These are phyloP conservation scores for Colletotrichum sp. DNA, from an alignment of 2,329 filamentous ascomycete species.

Conservation along the genomic window DNA sequence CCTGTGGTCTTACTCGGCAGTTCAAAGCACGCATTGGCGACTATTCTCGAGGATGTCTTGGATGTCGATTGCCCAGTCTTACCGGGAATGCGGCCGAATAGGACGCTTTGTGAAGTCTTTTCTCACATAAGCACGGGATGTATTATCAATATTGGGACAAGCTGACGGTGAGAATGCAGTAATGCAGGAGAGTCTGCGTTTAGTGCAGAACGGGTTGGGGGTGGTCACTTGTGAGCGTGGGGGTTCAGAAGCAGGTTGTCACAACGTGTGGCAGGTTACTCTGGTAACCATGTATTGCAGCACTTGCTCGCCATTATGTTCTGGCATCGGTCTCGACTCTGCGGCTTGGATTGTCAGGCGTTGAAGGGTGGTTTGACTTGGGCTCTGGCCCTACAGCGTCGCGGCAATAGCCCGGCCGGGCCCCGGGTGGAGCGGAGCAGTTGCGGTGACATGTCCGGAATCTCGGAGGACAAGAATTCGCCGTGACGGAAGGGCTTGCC, in stretches of 20 bases:
- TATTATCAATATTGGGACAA: neutral
- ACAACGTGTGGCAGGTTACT: neutral
- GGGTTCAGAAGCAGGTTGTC: neutral
- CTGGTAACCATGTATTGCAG: neutral
- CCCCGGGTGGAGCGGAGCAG: neutral
- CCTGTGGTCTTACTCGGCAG: neutral
- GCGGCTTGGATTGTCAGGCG: neutral
- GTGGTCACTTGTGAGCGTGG: neutral
- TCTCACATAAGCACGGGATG: constrained; percentile 5
- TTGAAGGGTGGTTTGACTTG: neutral
- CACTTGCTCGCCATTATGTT: neutral
- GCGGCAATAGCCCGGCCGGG: neutral
- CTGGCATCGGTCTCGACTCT: neutral
- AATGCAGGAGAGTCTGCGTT: neutral
- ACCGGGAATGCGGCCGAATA: neutral
- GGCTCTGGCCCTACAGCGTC: neutral
- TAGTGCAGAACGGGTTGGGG: neutral
- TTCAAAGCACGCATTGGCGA: neutral
- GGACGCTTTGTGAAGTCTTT: neutral
- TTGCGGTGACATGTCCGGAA: neutral
- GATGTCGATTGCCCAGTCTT: neutral
- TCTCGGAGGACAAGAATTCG: neutral
- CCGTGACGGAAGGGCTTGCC: neutral
- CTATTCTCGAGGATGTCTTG: neutral
- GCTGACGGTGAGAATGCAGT: neutral